These are phyloP conservation scores for Cucumis cinereus DNA, from an alignment of 306 rosid species.

Conservation along the genomic window DNA sequence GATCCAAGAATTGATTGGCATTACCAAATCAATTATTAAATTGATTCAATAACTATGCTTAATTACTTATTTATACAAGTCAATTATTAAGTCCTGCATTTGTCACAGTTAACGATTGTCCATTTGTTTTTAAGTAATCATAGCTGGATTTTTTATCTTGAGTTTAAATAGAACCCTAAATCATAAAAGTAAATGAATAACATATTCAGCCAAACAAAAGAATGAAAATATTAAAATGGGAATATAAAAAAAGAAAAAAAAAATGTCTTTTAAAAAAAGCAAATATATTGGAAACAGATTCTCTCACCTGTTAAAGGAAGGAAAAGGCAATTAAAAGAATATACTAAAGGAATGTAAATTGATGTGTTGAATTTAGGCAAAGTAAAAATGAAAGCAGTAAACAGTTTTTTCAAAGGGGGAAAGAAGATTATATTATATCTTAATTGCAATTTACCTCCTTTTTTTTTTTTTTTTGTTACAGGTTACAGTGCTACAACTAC, in stretches of 20 bases:
- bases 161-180: neutral
- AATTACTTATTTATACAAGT: neutral
- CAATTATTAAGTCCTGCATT: neutral
- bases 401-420: neutral
- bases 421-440: neutral
- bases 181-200: too few species aligned
- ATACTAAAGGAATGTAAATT: neutral
- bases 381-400: neutral
- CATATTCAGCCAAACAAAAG: neutral
- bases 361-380: neutral
- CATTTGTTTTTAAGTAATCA: neutral
- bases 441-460: slow-evolving; percentile 1
- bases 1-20: neutral
- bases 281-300: neutral
- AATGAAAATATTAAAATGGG: neutral
- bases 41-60: neutral
- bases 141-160: neutral
- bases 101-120: too few species aligned
- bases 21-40: neutral
- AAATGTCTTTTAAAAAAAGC: neutral
- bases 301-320: neutral
- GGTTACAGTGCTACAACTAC: slow-evolving; percentile 7
- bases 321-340: neutral
- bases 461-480: neutral
- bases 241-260: neutral